Percentiles rank a stretch among this genome's conserved stretches.
These are phyloP conservation scores for Hanseniaspora mollemarum DNA, from an alignment of 805 yeast species.

Conservation along the genomic window DNA sequence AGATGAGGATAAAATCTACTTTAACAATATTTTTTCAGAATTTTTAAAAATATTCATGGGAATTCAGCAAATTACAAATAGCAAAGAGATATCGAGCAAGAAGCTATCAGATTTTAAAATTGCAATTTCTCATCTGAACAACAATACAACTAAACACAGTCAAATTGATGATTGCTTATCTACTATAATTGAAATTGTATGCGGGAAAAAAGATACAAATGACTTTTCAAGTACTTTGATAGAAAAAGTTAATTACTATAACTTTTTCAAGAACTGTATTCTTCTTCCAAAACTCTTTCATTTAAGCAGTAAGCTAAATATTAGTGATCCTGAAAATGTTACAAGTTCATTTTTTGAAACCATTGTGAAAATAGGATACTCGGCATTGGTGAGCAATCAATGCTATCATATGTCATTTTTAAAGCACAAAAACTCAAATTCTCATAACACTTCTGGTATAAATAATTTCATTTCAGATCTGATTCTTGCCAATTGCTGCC, in stretches of 20 bases:
- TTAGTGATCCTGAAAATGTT: background rate
- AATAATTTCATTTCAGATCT: background rate
- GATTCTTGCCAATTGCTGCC: background rate
- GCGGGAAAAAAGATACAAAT: background rate
- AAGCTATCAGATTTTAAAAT: background rate
- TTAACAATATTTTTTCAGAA: background rate
- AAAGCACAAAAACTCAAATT: background rate
- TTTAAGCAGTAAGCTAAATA: background rate
- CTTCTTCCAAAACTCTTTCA: background rate
- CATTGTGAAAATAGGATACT: slow-evolving; percentile 3
- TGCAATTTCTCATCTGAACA: background rate
- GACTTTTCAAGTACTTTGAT: background rate
- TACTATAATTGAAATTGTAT: background rate
- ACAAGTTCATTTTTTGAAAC: background rate
- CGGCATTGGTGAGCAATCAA: slow-evolving; percentile 5
- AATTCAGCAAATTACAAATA: background rate
- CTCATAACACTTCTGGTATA: background rate
- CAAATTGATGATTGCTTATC: background rate
- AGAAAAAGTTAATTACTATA: background rate
- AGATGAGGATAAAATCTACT: background rate
- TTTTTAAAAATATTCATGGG: background rate
- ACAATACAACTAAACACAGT: background rate
- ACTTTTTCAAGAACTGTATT: background rate
- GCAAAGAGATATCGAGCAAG: background rate
- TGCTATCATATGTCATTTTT: slow-evolving; percentile 7